A percentile compares a stretch with the other conserved stretches of the same genome.
These are phyloP conservation scores for Tylopilus felleus DNA, from an alignment of 768 basidiomycete species.

Conservation along the genomic window DNA sequence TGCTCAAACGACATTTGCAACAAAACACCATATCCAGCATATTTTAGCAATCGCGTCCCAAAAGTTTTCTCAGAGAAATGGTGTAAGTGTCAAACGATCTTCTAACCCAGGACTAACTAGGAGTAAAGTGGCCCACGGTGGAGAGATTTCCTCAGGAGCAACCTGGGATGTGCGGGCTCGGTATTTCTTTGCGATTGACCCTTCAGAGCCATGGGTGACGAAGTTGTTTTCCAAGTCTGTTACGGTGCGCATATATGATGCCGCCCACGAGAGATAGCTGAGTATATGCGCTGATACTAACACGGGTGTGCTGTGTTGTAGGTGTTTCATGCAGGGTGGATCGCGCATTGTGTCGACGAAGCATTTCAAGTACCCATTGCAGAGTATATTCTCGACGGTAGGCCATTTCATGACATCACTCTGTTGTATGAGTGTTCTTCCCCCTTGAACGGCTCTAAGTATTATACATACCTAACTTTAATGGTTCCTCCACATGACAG, in stretches of 20 bases:
- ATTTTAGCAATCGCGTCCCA: slow-evolving; percentile 29
- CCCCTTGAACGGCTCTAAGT: background rate
- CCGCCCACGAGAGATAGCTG: background rate
- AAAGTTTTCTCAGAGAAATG: slow-evolving; percentile 19
- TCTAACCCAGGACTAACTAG: background rate
- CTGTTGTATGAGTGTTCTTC: too few relatives aligned
- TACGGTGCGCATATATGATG: slow-evolving; percentile 20
- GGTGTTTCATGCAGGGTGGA: slow-evolving; percentile 33
- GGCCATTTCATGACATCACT: slow-evolving; percentile 3
- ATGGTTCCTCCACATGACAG: slow-evolving; percentile 4
- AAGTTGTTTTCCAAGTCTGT: slow-evolving; percentile 28
- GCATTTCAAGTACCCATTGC: slow-evolving; percentile 26
- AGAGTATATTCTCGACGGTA: slow-evolving; percentile 32
- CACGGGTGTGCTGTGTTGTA: background rate
- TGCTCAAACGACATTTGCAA: background rate
- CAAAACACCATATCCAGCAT: slow-evolving; percentile 16
- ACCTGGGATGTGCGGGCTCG: slow-evolving; percentile 12
- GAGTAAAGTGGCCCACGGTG: slow-evolving; percentile 23
- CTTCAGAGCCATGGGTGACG: slow-evolving; percentile 26
- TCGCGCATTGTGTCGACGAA: slow-evolving; percentile 26
- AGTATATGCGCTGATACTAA: slow-evolving; percentile 6
- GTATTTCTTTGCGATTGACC: slow-evolving; percentile 31
- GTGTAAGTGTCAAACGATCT: slow-evolving; percentile 13
- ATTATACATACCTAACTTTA: slow-evolving; percentile 3
- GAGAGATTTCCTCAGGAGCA: slow-evolving; percentile 14